phyloP scores from a whole-genome alignment of 2,329 filamentous ascomycete genomes.

The Teratosphaeria pseudoeucalypti region DNA sequence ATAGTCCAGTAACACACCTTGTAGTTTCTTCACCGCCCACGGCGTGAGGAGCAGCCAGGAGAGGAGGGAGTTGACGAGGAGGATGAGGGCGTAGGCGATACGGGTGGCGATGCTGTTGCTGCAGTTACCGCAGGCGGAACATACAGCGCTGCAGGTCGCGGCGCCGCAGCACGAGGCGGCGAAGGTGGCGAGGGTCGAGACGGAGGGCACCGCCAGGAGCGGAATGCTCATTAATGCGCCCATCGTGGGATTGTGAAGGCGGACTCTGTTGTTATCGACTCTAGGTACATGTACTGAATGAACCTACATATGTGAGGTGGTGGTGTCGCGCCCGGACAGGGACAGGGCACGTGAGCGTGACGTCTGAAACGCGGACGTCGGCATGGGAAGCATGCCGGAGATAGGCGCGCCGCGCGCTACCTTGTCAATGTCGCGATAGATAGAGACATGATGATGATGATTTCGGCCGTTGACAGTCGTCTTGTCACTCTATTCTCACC shows the following conservation, averaged over 20 bases:
- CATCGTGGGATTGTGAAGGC: conserved; percentile 48
- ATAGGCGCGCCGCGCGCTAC: not conserved
- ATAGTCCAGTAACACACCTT: conserved; percentile 86
- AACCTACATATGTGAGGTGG: too few species aligned
- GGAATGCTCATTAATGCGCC: conserved; percentile 85
- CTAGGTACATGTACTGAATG: not conserved
- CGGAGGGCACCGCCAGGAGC: conserved; percentile 75
- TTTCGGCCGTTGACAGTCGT: not conserved
- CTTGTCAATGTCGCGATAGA: not conserved
- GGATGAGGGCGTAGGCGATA: conserved; percentile 73
- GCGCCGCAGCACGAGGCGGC: conserved; percentile 90
- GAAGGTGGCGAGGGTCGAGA: conserved; percentile 70
- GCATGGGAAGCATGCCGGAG: not conserved
- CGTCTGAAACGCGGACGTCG: not conserved
- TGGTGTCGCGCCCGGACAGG: too few species aligned
- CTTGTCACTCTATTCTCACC: not conserved
- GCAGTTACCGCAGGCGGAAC: conserved; percentile 91
- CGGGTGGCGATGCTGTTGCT: conserved; percentile 95
- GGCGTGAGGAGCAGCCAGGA: conserved; percentile 99
- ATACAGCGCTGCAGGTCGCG: conserved; percentile 79
- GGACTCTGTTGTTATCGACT: not conserved
- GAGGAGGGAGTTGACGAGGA: conserved; percentile 90
- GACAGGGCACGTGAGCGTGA: not conserved
- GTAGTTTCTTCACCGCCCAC: conserved; percentile 93
- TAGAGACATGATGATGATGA: not conserved